Percentiles rank a stretch among this genome's conserved stretches.
phyloP scores from a whole-genome alignment of 352 stramenopile species.

The Phytopythium delawarense region DNA sequence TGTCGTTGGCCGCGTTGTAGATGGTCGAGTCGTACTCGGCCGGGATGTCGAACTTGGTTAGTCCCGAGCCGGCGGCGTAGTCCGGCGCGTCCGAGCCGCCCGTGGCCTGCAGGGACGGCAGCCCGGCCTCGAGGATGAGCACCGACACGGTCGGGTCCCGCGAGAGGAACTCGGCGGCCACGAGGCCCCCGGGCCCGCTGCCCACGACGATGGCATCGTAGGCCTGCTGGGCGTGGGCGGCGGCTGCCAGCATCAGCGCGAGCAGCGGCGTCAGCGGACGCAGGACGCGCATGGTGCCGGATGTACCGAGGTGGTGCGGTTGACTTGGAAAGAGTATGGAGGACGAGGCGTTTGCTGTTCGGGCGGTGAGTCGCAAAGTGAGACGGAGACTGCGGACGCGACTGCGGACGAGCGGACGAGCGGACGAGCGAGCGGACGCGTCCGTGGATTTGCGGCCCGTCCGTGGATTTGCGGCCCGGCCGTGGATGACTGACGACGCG shows the following conservation, averaged over 20 bases:
- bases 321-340: not conserved
- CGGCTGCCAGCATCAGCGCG: not conserved
- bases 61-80: constrained; percentile 35
- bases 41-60: constrained; percentile 70
- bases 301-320: not conserved
- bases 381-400: not conserved
- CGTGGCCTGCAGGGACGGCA: constrained; percentile 31
- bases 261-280: not conserved
- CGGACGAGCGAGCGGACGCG: no score
- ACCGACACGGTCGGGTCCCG: constrained; percentile 44
- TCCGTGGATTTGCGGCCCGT: no score
- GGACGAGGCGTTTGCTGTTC: not conserved
- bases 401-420: not conserved
- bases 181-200: constrained; percentile 48
- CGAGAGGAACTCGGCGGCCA: constrained; percentile 54
- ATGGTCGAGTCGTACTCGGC: constrained; percentile 52
- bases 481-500: no score
- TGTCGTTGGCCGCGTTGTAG: constrained; percentile 32
- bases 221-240: constrained; percentile 21
- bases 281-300: not conserved
- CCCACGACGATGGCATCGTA: constrained; percentile 62
- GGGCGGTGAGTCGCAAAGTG: not conserved
- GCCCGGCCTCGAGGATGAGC: constrained; percentile 55
- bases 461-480: no score
- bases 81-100: constrained; percentile 37